phyloP scores from a whole-genome alignment of 148 eudicot species.

The Vaccinium vitisidaea region DNA sequence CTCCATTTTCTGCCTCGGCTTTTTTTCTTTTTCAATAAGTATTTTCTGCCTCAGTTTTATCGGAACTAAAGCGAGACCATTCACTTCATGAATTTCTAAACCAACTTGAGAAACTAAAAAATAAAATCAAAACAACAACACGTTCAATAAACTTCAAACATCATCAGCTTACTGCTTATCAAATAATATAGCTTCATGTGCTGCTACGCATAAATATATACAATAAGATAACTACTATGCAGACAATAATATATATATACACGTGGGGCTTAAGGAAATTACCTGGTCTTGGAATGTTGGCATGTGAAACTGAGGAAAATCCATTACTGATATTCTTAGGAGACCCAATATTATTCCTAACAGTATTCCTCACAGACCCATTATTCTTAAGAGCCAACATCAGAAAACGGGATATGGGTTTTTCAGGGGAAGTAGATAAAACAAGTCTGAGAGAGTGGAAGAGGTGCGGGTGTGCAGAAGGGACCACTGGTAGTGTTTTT shows the following conservation, averaged over 20 bases:
- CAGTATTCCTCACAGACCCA: background rate
- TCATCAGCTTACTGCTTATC: background rate
- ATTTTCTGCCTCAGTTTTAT: slow-evolving; percentile 25
- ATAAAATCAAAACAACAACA: slow-evolving; percentile 13
- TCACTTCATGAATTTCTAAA: slow-evolving; percentile 34
- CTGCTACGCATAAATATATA: background rate
- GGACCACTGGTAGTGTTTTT: background rate
- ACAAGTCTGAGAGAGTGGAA: slow-evolving; percentile 10
- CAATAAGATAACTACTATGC: background rate
- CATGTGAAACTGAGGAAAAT: slow-evolving; percentile 31
- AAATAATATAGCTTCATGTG: background rate
- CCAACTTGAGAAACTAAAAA: slow-evolving; percentile 32
- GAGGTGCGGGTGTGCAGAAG: slow-evolving; percentile 13
- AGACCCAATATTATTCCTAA: background rate
- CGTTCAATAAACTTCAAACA: background rate
- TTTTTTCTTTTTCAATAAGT: no score
- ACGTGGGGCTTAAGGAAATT: background rate
- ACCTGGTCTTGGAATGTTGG: slow-evolving; percentile 40
- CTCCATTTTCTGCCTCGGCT: slow-evolving; percentile 31
- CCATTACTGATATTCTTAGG: slow-evolving; percentile 8
- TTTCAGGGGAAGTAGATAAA: slow-evolving; percentile 14
- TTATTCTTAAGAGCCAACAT: slow-evolving; percentile 17
- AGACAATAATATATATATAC: background rate
- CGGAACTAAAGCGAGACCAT: slow-evolving; percentile 3
- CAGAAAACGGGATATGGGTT: slow-evolving; percentile 17